Conservation (phyloP, 148 eudicot genomes). For the Rhododendron molle region DNA sequence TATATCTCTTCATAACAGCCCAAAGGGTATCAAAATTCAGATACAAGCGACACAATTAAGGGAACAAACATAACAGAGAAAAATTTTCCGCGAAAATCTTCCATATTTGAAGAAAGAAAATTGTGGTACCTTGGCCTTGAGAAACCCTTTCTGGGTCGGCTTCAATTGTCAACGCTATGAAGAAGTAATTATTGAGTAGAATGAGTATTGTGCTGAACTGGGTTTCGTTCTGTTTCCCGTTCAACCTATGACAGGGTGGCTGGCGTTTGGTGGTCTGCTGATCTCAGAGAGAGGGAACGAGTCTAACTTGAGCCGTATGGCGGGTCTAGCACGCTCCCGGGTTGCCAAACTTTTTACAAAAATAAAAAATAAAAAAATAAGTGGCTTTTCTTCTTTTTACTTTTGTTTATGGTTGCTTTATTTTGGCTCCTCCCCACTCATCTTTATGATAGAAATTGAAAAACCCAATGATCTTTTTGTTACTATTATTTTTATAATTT, state of each 20-base stretch:
- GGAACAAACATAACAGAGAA: not conserved
- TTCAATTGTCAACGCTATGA: constrained; percentile 5
- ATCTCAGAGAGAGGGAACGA: not conserved
- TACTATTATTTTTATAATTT: too few species aligned
- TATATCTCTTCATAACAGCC: not conserved
- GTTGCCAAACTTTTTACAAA: not conserved
- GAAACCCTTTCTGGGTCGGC: constrained; percentile 15
- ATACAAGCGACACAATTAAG: not conserved
- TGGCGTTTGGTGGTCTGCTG: not conserved
- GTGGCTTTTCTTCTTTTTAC: not conserved
- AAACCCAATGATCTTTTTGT: too few species aligned
- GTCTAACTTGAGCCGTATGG: constrained; percentile 11
- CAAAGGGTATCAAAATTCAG: not conserved
- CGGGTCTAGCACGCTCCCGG: not conserved
- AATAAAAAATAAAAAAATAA: not conserved
- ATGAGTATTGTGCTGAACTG: not conserved
- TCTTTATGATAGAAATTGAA: too few species aligned
- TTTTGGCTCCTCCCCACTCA: constrained; percentile 21
- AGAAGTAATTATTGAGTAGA: not conserved
- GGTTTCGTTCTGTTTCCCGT: not conserved
- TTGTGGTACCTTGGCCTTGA: constrained; percentile 21
- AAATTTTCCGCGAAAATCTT: not conserved
- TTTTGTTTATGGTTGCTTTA: not conserved
- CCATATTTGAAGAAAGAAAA: constrained; percentile 2
- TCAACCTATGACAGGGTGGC: not conserved